phyloP scores from a whole-genome alignment of 108 stramenopile species.

The Cylindrotheca closterium region DNA sequence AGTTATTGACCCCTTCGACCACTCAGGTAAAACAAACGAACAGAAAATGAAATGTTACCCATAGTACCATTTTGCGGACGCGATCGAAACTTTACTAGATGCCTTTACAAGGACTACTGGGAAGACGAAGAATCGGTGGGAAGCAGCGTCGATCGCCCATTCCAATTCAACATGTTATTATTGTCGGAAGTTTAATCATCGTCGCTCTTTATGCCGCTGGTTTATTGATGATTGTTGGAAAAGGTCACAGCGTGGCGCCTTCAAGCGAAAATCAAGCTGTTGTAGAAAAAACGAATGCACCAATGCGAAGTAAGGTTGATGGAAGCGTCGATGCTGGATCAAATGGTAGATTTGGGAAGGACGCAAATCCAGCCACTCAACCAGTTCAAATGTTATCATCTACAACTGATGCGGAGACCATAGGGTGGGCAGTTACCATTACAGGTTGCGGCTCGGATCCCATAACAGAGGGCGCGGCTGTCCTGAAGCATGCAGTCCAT shows the following conservation, averaged over 20 bases:
- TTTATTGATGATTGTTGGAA: background rate
- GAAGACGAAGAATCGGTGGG: background rate
- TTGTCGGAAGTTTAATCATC: background rate
- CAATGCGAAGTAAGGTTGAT: background rate
- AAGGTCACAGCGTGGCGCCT: background rate
- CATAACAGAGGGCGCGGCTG: slow-evolving; percentile 75
- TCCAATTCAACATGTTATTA: background rate
- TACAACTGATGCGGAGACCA: slow-evolving; percentile 25
- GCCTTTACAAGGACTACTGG: no score
- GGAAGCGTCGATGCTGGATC: background rate
- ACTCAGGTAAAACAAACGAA: no score
- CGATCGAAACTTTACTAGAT: no score
- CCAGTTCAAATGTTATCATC: background rate
- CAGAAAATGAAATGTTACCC: no score
- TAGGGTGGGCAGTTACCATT: slow-evolving; percentile 82
- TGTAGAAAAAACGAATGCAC: background rate
- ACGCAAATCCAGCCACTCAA: background rate
- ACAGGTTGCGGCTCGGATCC: slow-evolving; percentile 76
- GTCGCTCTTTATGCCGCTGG: background rate
- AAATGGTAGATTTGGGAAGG: background rate
- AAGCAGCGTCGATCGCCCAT: background rate
- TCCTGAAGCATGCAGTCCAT: slow-evolving; percentile 73
- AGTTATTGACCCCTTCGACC: no score
- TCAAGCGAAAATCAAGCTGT: background rate
- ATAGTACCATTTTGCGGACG: no score